A percentile compares a stretch with the other conserved stretches of the same genome.
phyloP scores from a whole-genome alignment of 192 early-diverging fungal genomes.

The Radiomyces spectabilis region DNA sequence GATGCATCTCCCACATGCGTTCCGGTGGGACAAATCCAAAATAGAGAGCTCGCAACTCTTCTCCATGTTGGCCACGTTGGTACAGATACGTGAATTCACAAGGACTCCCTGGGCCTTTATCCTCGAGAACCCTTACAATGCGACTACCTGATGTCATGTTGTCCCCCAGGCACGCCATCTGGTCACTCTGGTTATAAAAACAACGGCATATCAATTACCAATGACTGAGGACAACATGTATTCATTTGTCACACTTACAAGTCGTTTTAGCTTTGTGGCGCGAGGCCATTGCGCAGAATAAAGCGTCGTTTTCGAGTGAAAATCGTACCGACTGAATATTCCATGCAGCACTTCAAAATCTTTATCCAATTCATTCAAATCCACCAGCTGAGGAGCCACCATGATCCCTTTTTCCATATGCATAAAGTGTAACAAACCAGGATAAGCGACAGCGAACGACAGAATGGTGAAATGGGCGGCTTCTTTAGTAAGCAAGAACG shows the following conservation, averaged over 20 bases:
- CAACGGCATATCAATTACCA: neutral
- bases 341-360: conserved; percentile 8
- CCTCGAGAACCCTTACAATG: neutral
- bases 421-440: conserved; percentile 25
- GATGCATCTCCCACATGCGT: conserved; percentile 18
- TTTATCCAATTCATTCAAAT: conserved; percentile 17
- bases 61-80: neutral
- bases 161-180: neutral
- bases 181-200: neutral
- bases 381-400: conserved; percentile 10
- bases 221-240: neutral
- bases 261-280: neutral
- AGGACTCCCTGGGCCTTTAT: too few species aligned
- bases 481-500: conserved; percentile 21
- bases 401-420: conserved; percentile 16
- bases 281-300: conserved; percentile 5
- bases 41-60: conserved; percentile 10
- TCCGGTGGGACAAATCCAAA: conserved; percentile 4
- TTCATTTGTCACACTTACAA: conserved; percentile 1
- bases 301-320: neutral
- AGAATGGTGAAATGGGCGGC: conserved; percentile 23
- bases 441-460: conserved; percentile 17
- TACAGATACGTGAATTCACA: conserved; percentile 9
- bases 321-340: conserved; percentile 1
- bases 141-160: neutral